Conservation (phyloP, 148 eudicot species). For the Linanthus parryae region DNA sequence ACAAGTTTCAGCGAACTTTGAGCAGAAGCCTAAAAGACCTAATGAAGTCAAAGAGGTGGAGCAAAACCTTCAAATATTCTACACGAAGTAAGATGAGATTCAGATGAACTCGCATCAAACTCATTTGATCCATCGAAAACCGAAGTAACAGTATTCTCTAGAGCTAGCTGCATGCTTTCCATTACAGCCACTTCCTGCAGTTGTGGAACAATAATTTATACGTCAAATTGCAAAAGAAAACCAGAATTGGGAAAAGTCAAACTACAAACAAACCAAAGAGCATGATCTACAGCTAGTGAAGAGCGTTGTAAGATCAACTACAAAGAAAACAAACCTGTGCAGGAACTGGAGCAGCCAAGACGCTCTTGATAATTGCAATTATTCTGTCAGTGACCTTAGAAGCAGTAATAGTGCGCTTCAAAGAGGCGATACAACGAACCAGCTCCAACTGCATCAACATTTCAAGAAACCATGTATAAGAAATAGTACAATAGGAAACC, state of each 20-base stretch:
- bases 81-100: constrained; percentile 49
- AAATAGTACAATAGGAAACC: neutral
- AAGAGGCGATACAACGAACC: constrained; percentile 61
- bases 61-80: constrained; percentile 74
- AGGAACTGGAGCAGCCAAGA: constrained; percentile 46
- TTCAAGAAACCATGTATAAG: constrained; percentile 7
- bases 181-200: constrained; percentile 65
- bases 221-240: neutral
- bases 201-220: constrained; percentile 1
- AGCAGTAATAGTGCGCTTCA: constrained; percentile 77
- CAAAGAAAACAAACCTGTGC: constrained; percentile 60
- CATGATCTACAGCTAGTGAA: neutral
- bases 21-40: constrained; percentile 4
- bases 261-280: neutral
- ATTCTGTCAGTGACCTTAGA: constrained; percentile 63
- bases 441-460: constrained; percentile 68
- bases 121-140: constrained; percentile 81
- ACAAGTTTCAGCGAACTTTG: constrained; percentile 21
- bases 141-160: constrained; percentile 62
- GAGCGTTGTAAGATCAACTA: too few relatives aligned
- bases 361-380: constrained; percentile 39
- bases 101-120: constrained; percentile 33
- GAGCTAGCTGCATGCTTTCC: constrained; percentile 87
- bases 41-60: constrained; percentile 2
- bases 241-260: neutral